A percentile compares a stretch with the other conserved stretches of the same genome.
Evolutionary conservation across 2,329 filamentous ascomycete species (phyloP).

Genomic region (Xylariaceae sp.): DNA sequence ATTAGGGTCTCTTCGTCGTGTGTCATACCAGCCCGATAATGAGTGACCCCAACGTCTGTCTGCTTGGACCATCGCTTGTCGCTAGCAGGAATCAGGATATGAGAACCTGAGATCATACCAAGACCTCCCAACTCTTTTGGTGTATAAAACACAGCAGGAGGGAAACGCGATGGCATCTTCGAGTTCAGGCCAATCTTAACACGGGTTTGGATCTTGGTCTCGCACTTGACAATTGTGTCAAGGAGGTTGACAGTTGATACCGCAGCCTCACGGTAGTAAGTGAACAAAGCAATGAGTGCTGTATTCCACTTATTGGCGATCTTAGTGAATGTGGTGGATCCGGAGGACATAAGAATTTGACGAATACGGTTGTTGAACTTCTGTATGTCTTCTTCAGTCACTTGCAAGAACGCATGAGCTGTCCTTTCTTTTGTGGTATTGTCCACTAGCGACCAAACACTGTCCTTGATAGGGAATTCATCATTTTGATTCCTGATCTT

Average conservation of each 20-base stretch:
- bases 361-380: slow-evolving; percentile 99
- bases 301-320: slow-evolving; percentile 99
- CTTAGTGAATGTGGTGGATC: slow-evolving; percentile 99
- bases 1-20: slow-evolving; percentile 98
- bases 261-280: slow-evolving; percentile 96
- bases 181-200: slow-evolving; percentile 99
- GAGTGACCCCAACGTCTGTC: slow-evolving; percentile 94
- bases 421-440: slow-evolving; percentile 97
- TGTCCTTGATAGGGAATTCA: slow-evolving; percentile 96
- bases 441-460: slow-evolving; percentile 96
- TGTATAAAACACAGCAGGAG: slow-evolving; percentile 97
- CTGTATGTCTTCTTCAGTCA: slow-evolving; percentile 96
- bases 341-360: slow-evolving; percentile 98
- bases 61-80: slow-evolving; percentile 99
- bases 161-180: slow-evolving; percentile 99
- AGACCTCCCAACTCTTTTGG: slow-evolving; percentile 96
- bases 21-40: slow-evolving; percentile 97
- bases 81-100: slow-evolving; percentile 95
- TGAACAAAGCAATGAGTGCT: slow-evolving; percentile 93
- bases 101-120: slow-evolving; percentile 98
- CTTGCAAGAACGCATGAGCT: slow-evolving; percentile 95
- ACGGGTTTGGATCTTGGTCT: slow-evolving; percentile 98
- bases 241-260: slow-evolving; percentile 93
- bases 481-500: slow-evolving; percentile 96
- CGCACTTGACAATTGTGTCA: slow-evolving; percentile 98